These are phyloP conservation scores for Guadua angustifolia DNA, from an alignment of 176 grass and related monocot genomes.

Conservation along the genomic window DNA sequence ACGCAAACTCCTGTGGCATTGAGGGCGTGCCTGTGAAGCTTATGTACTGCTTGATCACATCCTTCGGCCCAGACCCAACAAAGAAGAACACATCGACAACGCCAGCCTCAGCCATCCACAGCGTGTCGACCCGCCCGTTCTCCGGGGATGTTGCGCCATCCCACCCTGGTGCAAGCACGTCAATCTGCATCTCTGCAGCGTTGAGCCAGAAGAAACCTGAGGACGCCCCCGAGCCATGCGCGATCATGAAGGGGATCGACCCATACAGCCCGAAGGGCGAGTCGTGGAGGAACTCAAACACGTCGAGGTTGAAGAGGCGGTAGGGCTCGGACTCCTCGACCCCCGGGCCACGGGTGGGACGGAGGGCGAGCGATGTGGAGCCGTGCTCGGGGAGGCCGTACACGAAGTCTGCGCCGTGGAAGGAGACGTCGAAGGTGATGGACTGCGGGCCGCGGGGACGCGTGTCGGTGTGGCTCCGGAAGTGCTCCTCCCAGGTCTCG, in stretches of 20 bases:
- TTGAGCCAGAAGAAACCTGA: constrained; percentile 99
- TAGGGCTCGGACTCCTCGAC: constrained; percentile 87
- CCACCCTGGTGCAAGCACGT: constrained; percentile 91
- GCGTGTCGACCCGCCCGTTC: constrained; percentile 55
- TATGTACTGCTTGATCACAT: constrained; percentile 79
- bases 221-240: constrained; percentile 52
- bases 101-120: constrained; percentile 95
- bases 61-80: constrained; percentile 74
- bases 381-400: constrained; percentile 94
- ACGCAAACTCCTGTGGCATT: constrained; percentile 85
- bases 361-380: constrained; percentile 71
- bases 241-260: constrained; percentile 95
- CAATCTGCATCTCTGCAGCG: constrained; percentile 97
- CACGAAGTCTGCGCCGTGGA: constrained; percentile 82
- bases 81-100: constrained; percentile 85
- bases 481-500: constrained; percentile 78
- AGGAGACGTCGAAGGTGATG: constrained; percentile 85
- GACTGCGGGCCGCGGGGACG: constrained; percentile 85
- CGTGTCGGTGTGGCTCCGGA: constrained; percentile 89
- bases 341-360: constrained; percentile 74
- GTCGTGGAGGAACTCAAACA: constrained; percentile 87
- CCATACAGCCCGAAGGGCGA: constrained; percentile 93
- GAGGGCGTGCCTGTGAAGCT: constrained; percentile 75
- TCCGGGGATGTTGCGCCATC: constrained; percentile 33
- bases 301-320: constrained; percentile 91